Evolutionary conservation across 768 basidiomycete species (phyloP).

Genomic region (Guyanaporus albipodus): DNA sequence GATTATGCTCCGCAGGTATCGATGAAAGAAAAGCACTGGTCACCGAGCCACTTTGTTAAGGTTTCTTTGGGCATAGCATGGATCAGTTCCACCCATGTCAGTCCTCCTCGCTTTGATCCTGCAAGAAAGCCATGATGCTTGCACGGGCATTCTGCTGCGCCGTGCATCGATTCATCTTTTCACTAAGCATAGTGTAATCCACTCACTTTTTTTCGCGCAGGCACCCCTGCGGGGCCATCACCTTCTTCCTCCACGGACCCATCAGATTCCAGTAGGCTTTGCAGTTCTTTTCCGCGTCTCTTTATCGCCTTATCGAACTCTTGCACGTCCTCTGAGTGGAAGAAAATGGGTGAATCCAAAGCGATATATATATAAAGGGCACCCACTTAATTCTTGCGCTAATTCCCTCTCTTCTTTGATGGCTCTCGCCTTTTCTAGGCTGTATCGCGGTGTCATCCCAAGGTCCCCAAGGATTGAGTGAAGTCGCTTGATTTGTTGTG

Average conservation of each 20-base stretch:
- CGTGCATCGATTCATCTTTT: neutral
- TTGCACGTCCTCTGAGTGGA: constrained; percentile 63
- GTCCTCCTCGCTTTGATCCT: constrained; percentile 64
- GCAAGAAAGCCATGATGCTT: constrained; percentile 70
- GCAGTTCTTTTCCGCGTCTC: constrained; percentile 23
- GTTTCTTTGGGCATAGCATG: neutral
- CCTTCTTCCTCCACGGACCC: constrained; percentile 33
- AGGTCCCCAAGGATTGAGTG: constrained; percentile 62
- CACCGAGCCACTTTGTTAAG: neutral
- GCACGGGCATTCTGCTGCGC: constrained; percentile 43
- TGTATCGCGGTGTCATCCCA: constrained; percentile 78
- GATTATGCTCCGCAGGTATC: neutral
- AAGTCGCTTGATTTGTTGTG: constrained; percentile 62
- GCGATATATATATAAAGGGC: neutral
- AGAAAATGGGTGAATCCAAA: neutral
- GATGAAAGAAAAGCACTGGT: neutral
- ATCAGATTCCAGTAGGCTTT: constrained; percentile 14
- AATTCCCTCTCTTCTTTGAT: constrained; percentile 74
- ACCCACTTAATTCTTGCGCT: constrained; percentile 72
- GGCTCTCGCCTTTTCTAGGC: constrained; percentile 73
- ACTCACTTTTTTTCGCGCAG: constrained; percentile 43
- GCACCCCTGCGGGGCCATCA: constrained; percentile 29
- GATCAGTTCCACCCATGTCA: neutral
- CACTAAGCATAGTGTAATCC: neutral
- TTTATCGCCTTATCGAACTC: constrained; percentile 55